Evolutionary conservation across 73 alveolate species (phyloP), one percentile per base, ranked within the genome.

Genomic region (Paramecium tetraurelia): DNA sequence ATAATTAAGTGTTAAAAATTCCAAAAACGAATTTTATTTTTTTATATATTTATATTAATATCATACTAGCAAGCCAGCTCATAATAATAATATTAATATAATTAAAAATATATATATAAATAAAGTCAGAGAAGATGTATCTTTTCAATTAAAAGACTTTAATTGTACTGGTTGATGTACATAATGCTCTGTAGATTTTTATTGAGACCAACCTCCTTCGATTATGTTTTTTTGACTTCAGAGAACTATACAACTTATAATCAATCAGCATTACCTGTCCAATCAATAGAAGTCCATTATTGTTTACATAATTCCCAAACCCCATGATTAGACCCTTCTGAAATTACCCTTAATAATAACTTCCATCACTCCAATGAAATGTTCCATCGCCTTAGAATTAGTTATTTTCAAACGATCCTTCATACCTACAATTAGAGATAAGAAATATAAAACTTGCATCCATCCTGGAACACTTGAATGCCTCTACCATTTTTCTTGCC

Each of bases 1-100:
- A 44, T 72, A 44, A 31, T 80, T 80, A 21, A 80, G 75, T 80
- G 46, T 63, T 80, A 80, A 80, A 80, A 80, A 44, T 31, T 41
- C 75, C 70, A 80, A 80, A 80, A 80, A 80, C 90, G 90, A 48
- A 80, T 44, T 44, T 18, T 80, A 63, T 63, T 63, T 63, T 63
- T 63, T 11, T 33, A 63, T 75, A 75, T 22, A 36, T 2, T 36
- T 14, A 63, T 63, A 18, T 27, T 22, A 12, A 33, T 63, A 31
- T 63, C 84, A 31, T 63, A 63, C 27, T 63, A 53, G 22, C 33
- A 53, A 53, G 21, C 69, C 69, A 53, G 18, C 69, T 53, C 29
- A 53, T 53, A 18, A 53, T 7, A 53, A 53, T 53, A 53, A 53
- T 63, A 11, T 63, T 63, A 63, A 31, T 33, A 31, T 63, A 31